Conservation (phyloP, 2,329 filamentous ascomycete genomes). For the Penicillium sp. region DNA sequence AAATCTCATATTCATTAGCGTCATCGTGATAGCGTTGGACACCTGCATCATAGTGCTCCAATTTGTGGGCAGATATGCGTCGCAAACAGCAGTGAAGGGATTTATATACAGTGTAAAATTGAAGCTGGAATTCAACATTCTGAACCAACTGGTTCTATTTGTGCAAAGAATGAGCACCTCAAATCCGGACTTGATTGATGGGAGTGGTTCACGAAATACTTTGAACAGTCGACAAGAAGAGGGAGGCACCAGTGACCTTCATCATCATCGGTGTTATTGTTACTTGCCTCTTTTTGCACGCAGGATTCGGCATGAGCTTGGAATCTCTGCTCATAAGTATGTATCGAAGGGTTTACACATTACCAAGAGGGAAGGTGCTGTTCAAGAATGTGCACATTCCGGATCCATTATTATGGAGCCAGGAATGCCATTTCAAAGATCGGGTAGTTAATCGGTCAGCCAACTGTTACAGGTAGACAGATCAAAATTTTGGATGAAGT, state of each 20-base stretch:
- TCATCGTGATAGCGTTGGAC: constrained; percentile 14
- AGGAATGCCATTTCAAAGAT: background rate
- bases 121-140: constrained; percentile 17
- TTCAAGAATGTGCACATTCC: background rate
- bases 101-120: constrained; percentile 20
- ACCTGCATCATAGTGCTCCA: constrained; percentile 9
- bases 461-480: background rate
- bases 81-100: constrained; percentile 13
- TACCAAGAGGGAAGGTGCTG: background rate
- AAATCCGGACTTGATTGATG: background rate
- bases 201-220: background rate
- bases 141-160: constrained; percentile 3
- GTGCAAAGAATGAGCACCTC: background rate
- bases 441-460: background rate
- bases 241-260: background rate
- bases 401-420: background rate
- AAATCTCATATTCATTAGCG: constrained; percentile 9
- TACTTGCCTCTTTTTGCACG: background rate
- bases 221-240: background rate
- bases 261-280: background rate
- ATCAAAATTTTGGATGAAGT: background rate
- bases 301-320: background rate
- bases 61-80: constrained; percentile 13
- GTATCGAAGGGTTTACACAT: background rate
- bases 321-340: background rate